phyloP scores from a whole-genome alignment of 306 rosid genomes.

The Rosa multiflora region DNA sequence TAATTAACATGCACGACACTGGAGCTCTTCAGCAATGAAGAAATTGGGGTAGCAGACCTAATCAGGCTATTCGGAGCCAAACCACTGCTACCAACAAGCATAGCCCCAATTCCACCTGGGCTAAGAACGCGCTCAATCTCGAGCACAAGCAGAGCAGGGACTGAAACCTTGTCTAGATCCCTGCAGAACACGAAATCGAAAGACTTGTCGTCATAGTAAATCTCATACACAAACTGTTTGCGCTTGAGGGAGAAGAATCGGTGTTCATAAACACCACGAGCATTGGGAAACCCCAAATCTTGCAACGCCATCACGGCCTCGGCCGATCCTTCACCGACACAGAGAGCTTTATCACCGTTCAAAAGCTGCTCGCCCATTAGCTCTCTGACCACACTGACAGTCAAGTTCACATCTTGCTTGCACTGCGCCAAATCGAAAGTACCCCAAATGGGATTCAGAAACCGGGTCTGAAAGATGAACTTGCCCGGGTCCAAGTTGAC shows the following conservation, averaged over 20 bases:
- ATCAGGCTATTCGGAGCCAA: slow-evolving; percentile 52
- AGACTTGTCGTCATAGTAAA: slow-evolving; percentile 46
- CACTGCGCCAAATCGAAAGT: slow-evolving; percentile 47
- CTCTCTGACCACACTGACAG: slow-evolving; percentile 45
- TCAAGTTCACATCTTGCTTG: slow-evolving; percentile 41
- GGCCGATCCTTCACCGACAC: slow-evolving; percentile 64
- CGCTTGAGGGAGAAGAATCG: slow-evolving; percentile 45
- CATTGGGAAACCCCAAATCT: slow-evolving; percentile 59
- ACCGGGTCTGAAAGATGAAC: slow-evolving; percentile 52
- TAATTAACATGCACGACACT: slow-evolving; percentile 54
- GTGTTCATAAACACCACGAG: slow-evolving; percentile 37
- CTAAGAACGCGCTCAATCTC: slow-evolving; percentile 86
- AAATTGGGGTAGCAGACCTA: slow-evolving; percentile 72
- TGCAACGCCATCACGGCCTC: slow-evolving; percentile 43
- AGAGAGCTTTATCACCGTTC: slow-evolving; percentile 51
- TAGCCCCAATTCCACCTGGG: slow-evolving; percentile 80
- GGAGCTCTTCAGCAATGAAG: slow-evolving; percentile 68
- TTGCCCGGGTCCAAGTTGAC: slow-evolving; percentile 31
- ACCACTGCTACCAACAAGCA: slow-evolving; percentile 40
- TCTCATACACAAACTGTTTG: slow-evolving; percentile 38
- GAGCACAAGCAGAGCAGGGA: slow-evolving; percentile 69
- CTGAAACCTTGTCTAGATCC: slow-evolving; percentile 60
- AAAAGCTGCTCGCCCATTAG: slow-evolving; percentile 43
- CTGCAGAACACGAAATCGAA: slow-evolving; percentile 74
- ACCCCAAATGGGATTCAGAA: slow-evolving; percentile 54